Evolutionary conservation across 2,329 filamentous ascomycete species (phyloP), one percentile per base, ranked within the genome.

Genomic region (Nigrospora oryzae): DNA sequence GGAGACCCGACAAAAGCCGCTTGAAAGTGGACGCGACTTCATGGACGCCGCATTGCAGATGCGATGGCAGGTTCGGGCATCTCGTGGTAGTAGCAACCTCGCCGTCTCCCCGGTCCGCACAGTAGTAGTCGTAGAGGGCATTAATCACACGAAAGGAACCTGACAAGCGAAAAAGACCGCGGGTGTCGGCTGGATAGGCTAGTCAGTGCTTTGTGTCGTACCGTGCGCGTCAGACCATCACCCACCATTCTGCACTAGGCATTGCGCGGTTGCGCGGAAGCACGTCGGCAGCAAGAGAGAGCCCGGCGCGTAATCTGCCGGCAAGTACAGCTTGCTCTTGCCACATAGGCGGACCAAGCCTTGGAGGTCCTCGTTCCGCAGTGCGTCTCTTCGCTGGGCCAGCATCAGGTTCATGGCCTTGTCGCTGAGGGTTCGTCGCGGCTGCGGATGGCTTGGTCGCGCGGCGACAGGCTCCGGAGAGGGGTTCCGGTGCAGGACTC

Each of bases 21-120:
- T 86, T 86, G 61, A 86, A 84, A 0, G 77, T 71, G 2, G 79
- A 81, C 3, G 81, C 81, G 30, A 86, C 75, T 60, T 86, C 83
- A 49, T 85, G 79, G 4, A 79, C 68, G 7, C 75, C 71, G 39
- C 68, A 75, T 34, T 70, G 70, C 48, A 86, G 78, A 52, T 84
- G 79, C 2, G 63, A 59, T 4, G 83, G 82, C 2, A 86, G 64
- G 36, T 70, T 79, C 6, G 79, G 73, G 41, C 70, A 76, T 32
- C 76, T 69, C 28, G 80, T 77, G 1, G 81, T 85, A 40, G 68
- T 69, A 3, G 77, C 64, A 39, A 84, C 70, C 28, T 71, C 66
- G 15, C 67, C 67, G 23, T 68, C 65, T 28, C 72, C 67, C 40
- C 69, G 64, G 15, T 73, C 69, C 28, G 67, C 62, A 46, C 75